Base-by-base conservation (phyloP, 352 stramenopile species). In the Elongisporangium senticosum region DNA sequence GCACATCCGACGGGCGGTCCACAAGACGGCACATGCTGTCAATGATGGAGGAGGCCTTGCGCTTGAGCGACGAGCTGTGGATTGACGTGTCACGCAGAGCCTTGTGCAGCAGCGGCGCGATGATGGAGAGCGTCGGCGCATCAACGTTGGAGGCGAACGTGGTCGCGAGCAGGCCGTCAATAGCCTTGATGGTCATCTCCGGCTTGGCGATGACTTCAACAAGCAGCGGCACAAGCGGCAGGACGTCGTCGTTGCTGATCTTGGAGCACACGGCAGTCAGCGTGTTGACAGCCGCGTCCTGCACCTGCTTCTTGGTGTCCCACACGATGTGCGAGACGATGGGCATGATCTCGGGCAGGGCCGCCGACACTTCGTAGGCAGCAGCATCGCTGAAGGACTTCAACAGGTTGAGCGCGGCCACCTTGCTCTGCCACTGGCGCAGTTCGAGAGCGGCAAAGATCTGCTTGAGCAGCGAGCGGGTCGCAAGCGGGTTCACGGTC, bases 281-380 rank as follows among this genome's bases (percentile, higher is more conserved):
- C 20, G 87, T 74, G 10, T 72, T 63, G 11, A 84, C 71, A 26
- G 91, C 78, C 6, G 83, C 80, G 47, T 91, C 86, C 54, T 93
- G 90, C 4, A 97, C 93, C 72, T 98, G 89, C 39, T 89, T 84
- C 71, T 97, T 97, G 17, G 93, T 98, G 72, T 98, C 93, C 88
- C 89, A 98, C 19, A 98, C 89, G 73, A 96, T 86, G 15, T 84
- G 70, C 1, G 82, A 95, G 0, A 98, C 71, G 17, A 83, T 79
- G 0, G 93, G 93, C 62, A 98, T 95, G 61, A 98, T 82, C 63
- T 94, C 89, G 3, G 90, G 89, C 26, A 98, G 70, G 53, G 93
- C 79, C 28, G 76, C 74, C 20, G 78, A 85, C 11, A 96, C 82
- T 55, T 96, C 84, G 24, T 72, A 61, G 2, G 84, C 75, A 8